Percentiles rank a stretch among this genome's conserved stretches.
Evolutionary conservation across 495 filamentous ascomycete species (phyloP).

Genomic region (Rusavskia elegans): DNA sequence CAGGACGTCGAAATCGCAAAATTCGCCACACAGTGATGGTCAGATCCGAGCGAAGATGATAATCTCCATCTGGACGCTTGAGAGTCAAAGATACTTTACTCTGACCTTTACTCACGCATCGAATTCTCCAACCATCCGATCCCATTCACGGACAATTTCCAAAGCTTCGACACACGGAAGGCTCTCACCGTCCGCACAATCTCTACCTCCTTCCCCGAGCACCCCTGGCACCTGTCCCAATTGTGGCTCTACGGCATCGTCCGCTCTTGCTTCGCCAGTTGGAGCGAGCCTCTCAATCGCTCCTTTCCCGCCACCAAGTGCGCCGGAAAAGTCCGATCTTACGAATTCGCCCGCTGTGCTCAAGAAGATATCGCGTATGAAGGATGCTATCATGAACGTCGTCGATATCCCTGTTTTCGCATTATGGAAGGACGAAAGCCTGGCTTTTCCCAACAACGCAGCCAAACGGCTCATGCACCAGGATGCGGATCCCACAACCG

Average conservation of each 20-base stretch:
- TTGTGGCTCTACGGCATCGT: slow-evolving; percentile 18
- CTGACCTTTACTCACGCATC: slow-evolving; percentile 38
- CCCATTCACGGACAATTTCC: slow-evolving; percentile 6
- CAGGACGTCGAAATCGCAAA: slow-evolving; percentile 9
- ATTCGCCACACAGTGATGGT: slow-evolving; percentile 1
- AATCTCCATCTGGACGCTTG: slow-evolving; percentile 45
- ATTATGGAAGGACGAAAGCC: slow-evolving; percentile 56
- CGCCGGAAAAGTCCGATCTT: slow-evolving; percentile 30
- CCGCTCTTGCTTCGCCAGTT: slow-evolving; percentile 25
- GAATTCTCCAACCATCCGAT: neutral
- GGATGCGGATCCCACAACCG: slow-evolving; percentile 23
- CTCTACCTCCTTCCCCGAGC: slow-evolving; percentile 24
- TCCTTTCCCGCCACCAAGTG: slow-evolving; percentile 42
- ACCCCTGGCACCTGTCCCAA: slow-evolving; percentile 20
- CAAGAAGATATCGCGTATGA: slow-evolving; percentile 50
- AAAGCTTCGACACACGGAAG: slow-evolving; percentile 1
- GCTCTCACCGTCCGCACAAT: slow-evolving; percentile 14
- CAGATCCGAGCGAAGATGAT: slow-evolving; percentile 48
- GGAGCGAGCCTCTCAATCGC: slow-evolving; percentile 25
- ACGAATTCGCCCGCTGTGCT: slow-evolving; percentile 39
- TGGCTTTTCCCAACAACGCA: slow-evolving; percentile 48
- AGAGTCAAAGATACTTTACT: slow-evolving; percentile 43
- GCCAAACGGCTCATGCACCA: slow-evolving; percentile 33
- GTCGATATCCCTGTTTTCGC: slow-evolving; percentile 51
- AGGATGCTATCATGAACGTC: slow-evolving; percentile 53